Base-by-base conservation (phyloP, 2,329 filamentous ascomycete genomes). In the Verticillium albo-atrum region DNA sequence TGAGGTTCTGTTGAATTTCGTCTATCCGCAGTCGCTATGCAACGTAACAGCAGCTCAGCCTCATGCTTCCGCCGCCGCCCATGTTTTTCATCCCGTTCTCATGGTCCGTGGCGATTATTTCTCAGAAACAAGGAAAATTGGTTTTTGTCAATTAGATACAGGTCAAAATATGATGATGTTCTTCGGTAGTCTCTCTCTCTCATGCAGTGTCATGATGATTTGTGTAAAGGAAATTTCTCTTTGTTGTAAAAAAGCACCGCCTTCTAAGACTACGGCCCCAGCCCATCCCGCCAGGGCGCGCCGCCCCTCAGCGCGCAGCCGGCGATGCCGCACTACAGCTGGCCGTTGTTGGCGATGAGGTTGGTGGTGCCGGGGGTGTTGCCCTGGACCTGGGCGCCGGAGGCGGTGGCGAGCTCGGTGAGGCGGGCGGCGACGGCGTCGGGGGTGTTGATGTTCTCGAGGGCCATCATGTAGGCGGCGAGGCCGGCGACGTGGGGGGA, bases 401-500 rank as follows among this genome's bases (percentile, higher is more conserved):
- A 77, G 37, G 69, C 63, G n/a, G 66, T 65, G 51, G 83, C 85
- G 27, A 88, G 79, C 61, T 74, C 69, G 74, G 80, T 81, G 68
- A 88, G 80, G 63, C 78, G 74, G 60, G 75, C 64, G 34, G 73
- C 74, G 58, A 86, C 78, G 14, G 67, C 73, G 47, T 70, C 72
- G 26, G 82, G 75, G 55, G 73, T 72, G 7, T 71, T 76, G 62
- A 86, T 71, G 57, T 71, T 67, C 73, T 85, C 81, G 58, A 86
- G 77, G 57, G 75, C 67, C 76, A 90, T 86, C 32, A 91, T 74
- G 72, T 90, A 91, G 28, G 86, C 87, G 15, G 85, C 86, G 3
- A 91, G 77, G 54, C 89, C 89, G 54, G 85, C 82, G 58, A 90
- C 80, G 69, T 90, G 87, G 1, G 88, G 88, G 14, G 82, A 81